Base-by-base conservation (phyloP, 192 early-diverging fungal genomes). In the Thamnidium elegans region DNA sequence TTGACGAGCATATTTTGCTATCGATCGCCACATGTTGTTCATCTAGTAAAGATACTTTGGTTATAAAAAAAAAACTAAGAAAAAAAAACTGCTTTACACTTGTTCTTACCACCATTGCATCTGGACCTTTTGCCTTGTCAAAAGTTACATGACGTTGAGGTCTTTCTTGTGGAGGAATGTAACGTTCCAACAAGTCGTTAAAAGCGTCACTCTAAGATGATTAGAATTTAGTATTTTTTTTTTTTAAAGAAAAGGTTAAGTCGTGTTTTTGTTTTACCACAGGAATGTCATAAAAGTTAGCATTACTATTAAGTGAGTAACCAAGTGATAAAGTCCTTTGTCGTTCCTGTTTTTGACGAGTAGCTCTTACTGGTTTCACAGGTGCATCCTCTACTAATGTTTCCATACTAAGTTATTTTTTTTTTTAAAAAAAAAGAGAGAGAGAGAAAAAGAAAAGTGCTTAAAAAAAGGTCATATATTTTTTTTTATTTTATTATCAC, bases 261-360 rank as follows among this genome's bases (percentile, higher is more conserved):
- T 26, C 3, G 26, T 26, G 26, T 26, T 26, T 1, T 26, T 26
- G 1, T 14, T 65, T 45, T 74, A 80, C 81, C 66, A 72, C 72
- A 7, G 76, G 77, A 42, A 82, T 82, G 58, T 82, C 81, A 64
- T 82, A 79, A 44, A 82, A 82, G 36, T 78, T 71, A 11, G 68
- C 65, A n/a, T 63, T 66, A 23, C 55, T 75, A 1, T 64, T 75
- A 5, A 75, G 51, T 3, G 51, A 67, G 3, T 59, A 43, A 21
- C 74, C 74, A 7, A 75, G 17, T 21, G 58, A 59, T 15, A 7
- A 45, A 15, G 11, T 14, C 44, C 39, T 59, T 8, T 14, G 19
- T 59, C 43, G 32, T 44, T 59, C 58, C 3, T 7, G 20, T n/a
- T 45, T 39, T 26, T 43, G 36, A 14, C 11, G 4, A 1, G 8